Percentiles rank a stretch among this genome's conserved stretches.
Conservation (phyloP, 2,329 filamentous ascomycete species). For the Raffaelea deltoideospora region DNA sequence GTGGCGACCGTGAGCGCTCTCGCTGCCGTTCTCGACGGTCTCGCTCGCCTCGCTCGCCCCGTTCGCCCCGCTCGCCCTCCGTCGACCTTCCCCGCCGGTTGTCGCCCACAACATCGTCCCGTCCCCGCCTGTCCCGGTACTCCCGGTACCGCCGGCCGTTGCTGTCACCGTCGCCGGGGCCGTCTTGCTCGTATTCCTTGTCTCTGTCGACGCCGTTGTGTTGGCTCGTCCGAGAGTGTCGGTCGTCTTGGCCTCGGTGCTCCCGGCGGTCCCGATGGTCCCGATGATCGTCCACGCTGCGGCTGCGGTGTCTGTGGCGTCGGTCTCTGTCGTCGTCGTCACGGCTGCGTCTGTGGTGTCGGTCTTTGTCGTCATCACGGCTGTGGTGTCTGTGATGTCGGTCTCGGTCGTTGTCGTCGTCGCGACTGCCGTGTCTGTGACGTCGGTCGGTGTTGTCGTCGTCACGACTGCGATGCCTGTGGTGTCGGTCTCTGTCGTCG, state of each 20-base stretch:
- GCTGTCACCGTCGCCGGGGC: not conserved
- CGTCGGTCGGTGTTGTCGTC: slow-evolving; percentile 9
- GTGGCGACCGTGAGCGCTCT: too few species aligned
- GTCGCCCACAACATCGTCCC: not conserved
- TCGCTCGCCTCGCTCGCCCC: not conserved
- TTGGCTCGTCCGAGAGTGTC: too few species aligned
- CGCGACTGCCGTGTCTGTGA: slow-evolving; percentile 18
- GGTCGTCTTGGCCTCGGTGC: not conserved
- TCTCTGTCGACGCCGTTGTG: too few species aligned
- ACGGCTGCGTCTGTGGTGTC: too few species aligned
- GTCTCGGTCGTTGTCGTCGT: slow-evolving; percentile 21
- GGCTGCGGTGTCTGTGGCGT: not conserved
- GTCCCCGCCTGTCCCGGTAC: not conserved
- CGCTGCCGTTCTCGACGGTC: not conserved
- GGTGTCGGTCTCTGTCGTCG: slow-evolving; percentile 6
- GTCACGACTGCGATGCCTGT: slow-evolving; percentile 16
- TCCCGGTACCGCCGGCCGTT: not conserved
- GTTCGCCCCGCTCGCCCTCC: not conserved
- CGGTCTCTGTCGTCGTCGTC: not conserved
- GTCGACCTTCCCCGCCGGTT: not conserved
- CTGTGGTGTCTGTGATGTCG: slow-evolving; percentile 24
- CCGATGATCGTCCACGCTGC: not conserved
- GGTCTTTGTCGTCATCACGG: slow-evolving; percentile 2
- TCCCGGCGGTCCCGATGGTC: too few species aligned
- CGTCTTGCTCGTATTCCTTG: not conserved